These are phyloP conservation scores for Aspergillus novoparasiticus DNA, from an alignment of 2,329 filamentous ascomycete genomes.

Conservation along the genomic window DNA sequence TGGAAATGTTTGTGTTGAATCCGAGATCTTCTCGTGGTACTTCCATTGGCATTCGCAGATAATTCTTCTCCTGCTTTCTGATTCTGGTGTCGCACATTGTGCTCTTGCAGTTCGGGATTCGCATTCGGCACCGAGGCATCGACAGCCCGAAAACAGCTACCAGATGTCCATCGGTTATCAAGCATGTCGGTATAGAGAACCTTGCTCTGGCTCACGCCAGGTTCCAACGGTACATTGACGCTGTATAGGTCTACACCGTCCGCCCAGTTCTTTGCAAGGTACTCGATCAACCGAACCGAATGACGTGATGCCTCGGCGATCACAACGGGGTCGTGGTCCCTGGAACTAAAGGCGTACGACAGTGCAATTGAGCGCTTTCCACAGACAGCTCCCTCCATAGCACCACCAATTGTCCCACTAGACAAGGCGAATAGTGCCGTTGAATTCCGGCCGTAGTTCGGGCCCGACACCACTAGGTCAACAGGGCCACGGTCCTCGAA, in stretches of 20 bases:
- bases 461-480: conserved; percentile 76
- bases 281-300: conserved; percentile 75
- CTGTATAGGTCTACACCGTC: conserved; percentile 80
- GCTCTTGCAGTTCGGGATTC: conserved; percentile 67
- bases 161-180: conserved; percentile 86
- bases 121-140: conserved; percentile 64
- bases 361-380: conserved; percentile 74
- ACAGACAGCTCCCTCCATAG: conserved; percentile 75
- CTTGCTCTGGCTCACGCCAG: conserved; percentile 70
- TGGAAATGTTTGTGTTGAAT: conserved; percentile 88
- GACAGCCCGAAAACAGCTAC: conserved; percentile 83
- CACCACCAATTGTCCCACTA: conserved; percentile 75
- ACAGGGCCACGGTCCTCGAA: conserved; percentile 72
- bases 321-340: conserved; percentile 79
- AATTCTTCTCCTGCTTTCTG: conserved; percentile 40
- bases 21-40: conserved; percentile 40
- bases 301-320: conserved; percentile 77
- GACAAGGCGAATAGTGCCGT: conserved; percentile 78
- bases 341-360: conserved; percentile 85
- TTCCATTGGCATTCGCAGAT: conserved; percentile 24
- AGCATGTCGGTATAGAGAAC: conserved; percentile 83
- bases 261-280: conserved; percentile 74
- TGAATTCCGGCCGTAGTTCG: conserved; percentile 82
- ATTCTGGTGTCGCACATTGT: conserved; percentile 69
- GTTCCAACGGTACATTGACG: conserved; percentile 85